Base-by-base conservation (phyloP, 2,329 filamentous ascomycete species). In the Botrytis deweyae region DNA sequence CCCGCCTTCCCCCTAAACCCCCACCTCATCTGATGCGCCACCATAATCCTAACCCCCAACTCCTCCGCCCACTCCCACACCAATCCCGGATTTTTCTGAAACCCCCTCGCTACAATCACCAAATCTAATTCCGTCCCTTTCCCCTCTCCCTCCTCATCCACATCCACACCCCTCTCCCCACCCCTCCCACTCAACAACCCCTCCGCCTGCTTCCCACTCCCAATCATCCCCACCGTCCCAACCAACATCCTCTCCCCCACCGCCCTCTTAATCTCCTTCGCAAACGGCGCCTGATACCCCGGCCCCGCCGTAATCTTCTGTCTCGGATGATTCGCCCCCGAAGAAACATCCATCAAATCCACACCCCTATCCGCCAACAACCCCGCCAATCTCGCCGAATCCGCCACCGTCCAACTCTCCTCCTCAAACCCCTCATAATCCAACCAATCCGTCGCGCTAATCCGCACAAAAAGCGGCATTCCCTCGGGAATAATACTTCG, bases 371-470 rank as follows among this genome's bases (percentile, higher is more conserved):
- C 87, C 0, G 90, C 90, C 0, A 96, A 84, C 0, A 90, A 82
- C 64, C 85, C 81, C 0, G 92, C 91, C 1, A 96, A 86, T 67
- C 85, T 84, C 44, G 89, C 85, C 0, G 89, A 90, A 72, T 95
- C 87, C 25, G 89, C 86, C 3, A 89, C 77, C 0, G 87, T 91
- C 93, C 93, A 96, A 78, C 87, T 89, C 76, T 90, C 87, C 18
- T 85, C 83, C 33, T 85, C 81, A 52, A 85, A 86, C 14, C 85
- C 84, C 1, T 87, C 86, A 73, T 87, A 84, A 74, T 94, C 90
- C 0, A 95, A 86, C 91, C 91, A 94, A 79, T 95, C 93, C 0
- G 90, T 91, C 0, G 90, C 91, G n/a, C 88, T 91, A 76, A 95
- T 87, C 38, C 93, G 88, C 18, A 93, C 84, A 79, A 95, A 91